Evolutionary conservation across 2,329 filamentous ascomycete genomes (phyloP).

Genomic region (Microsporum canis): DNA sequence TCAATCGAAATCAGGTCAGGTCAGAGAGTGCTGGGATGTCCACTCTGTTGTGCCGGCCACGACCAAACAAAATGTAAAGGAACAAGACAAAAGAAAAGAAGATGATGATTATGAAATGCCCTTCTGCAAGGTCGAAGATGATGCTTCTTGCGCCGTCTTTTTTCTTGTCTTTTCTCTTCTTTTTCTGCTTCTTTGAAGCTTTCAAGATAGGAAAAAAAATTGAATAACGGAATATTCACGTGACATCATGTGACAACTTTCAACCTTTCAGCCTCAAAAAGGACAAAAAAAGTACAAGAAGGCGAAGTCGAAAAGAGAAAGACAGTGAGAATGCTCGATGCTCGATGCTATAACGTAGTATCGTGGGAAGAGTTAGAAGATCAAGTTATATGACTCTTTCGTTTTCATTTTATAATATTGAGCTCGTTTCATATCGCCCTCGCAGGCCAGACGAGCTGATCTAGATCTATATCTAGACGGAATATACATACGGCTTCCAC

Average conservation of each 20-base stretch:
- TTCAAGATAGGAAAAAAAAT: not conserved
- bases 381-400: not conserved
- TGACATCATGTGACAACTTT: not conserved
- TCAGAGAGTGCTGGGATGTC: not conserved
- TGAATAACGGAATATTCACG: not conserved
- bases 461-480: not conserved
- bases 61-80: not conserved
- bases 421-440: not conserved
- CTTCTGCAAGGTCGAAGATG: not conserved
- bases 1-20: not conserved
- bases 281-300: not conserved
- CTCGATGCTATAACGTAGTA: not conserved
- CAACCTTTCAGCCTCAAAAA: not conserved
- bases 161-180: not conserved
- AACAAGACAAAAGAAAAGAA: not conserved
- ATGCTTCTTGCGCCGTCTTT: not conserved
- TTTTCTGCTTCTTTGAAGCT: not conserved
- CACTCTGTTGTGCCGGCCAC: not conserved
- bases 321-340: not conserved
- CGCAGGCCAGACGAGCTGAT: not conserved
- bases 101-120: not conserved
- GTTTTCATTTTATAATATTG: not conserved
- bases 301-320: not conserved
- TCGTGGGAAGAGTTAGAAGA: not conserved
- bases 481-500: not conserved